phyloP scores from a whole-genome alignment of 495 filamentous ascomycete genomes.

The Xylaria venustula region DNA sequence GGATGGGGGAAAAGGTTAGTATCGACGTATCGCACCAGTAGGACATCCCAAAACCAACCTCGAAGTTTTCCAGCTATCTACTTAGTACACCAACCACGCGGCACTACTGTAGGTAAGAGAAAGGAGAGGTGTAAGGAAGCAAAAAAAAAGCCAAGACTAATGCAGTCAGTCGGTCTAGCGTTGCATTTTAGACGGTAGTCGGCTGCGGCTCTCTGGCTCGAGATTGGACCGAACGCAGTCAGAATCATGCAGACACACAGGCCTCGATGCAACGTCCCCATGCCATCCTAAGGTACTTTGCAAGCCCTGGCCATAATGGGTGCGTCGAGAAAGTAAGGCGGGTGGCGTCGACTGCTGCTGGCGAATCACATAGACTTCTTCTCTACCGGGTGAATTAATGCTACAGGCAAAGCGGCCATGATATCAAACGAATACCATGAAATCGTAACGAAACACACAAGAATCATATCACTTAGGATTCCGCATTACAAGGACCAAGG shows the following conservation, averaged over 20 bases:
- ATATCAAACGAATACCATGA: too few relatives aligned
- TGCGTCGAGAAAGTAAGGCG: constrained; percentile 31
- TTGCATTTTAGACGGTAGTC: neutral
- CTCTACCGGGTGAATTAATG: neutral
- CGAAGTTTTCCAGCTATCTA: neutral
- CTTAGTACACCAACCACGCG: neutral
- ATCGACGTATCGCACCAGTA: constrained; percentile 1
- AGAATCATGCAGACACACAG: constrained; percentile 15
- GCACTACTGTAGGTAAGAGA: too few relatives aligned
- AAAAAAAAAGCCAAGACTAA: neutral
- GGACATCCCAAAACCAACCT: neutral
- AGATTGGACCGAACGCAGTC: constrained; percentile 12
- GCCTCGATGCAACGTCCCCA: constrained; percentile 5
- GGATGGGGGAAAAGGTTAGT: neutral
- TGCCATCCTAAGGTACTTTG: constrained; percentile 5
- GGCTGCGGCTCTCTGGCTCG: constrained; percentile 5
- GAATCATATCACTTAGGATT: too few relatives aligned
- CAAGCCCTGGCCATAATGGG: constrained; percentile 5
- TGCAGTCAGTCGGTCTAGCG: constrained; percentile 13
- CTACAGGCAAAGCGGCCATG: too few relatives aligned
- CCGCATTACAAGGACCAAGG: too few relatives aligned
- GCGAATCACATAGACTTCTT: constrained; percentile 21
- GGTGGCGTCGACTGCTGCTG: constrained; percentile 24
- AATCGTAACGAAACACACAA: too few relatives aligned
- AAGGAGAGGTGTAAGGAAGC: neutral